Evolutionary conservation across 2,329 filamentous ascomycete species (phyloP).

Genomic region (Botrytis sinoallii): DNA sequence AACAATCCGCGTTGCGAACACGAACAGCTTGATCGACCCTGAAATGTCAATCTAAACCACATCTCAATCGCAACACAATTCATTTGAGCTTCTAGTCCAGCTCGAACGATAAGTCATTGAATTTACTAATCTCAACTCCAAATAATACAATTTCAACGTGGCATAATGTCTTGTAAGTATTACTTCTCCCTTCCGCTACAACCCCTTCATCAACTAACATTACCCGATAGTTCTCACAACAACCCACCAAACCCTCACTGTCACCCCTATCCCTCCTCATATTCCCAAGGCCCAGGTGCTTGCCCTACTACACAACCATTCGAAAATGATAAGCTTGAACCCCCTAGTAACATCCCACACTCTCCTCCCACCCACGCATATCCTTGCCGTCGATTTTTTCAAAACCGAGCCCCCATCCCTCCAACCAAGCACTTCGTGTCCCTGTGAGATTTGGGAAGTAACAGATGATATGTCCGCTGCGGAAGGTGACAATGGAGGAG

Average conservation of each 20-base stretch:
- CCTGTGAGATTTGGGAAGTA: conserved; percentile 30
- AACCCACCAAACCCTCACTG: conserved; percentile 39
- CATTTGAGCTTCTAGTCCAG: neutral
- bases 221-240: conserved; percentile 29
- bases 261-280: conserved; percentile 68
- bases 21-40: neutral
- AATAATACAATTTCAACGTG: neutral
- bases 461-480: conserved; percentile 39
- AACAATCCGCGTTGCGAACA: conserved; percentile 12
- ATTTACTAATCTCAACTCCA: neutral
- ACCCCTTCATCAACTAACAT: neutral
- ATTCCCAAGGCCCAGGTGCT: conserved; percentile 66
- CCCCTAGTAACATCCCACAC: conserved; percentile 72
- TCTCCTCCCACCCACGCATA: conserved; percentile 52
- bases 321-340: conserved; percentile 81
- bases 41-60: neutral
- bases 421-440: conserved; percentile 47
- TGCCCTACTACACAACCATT: conserved; percentile 71
- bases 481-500: conserved; percentile 61
- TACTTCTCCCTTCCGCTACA: neutral
- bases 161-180: conserved; percentile 33
- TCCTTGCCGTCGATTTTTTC: conserved; percentile 25
- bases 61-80: neutral
- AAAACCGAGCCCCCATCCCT: conserved; percentile 53
- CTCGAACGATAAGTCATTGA: neutral